Percentiles rank a stretch among this genome's conserved stretches.
These are phyloP conservation scores for Sporothrix curviconia DNA, from an alignment of 2,329 filamentous ascomycete species.

Conservation along the genomic window DNA sequence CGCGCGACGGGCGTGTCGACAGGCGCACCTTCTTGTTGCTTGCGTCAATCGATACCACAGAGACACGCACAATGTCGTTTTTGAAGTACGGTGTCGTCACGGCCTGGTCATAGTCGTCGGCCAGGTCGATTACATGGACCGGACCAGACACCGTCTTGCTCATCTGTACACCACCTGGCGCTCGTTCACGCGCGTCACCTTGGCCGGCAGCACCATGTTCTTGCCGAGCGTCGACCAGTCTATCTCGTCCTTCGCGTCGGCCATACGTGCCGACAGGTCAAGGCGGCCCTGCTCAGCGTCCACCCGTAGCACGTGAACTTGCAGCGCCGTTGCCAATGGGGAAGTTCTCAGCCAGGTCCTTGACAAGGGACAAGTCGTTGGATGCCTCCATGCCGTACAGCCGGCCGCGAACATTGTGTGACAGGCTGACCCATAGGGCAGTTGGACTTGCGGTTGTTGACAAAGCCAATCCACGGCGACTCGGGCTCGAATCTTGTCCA, in stretches of 20 bases:
- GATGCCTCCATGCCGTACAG: slow-evolving; percentile 78
- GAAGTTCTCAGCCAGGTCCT: slow-evolving; percentile 71
- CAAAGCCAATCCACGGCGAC: slow-evolving; percentile 69
- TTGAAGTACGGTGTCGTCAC: slow-evolving; percentile 70
- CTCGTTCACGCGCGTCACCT: slow-evolving; percentile 80
- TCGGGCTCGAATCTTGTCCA: slow-evolving; percentile 69
- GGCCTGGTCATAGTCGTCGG: slow-evolving; percentile 77
- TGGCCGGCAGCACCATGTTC: slow-evolving; percentile 75
- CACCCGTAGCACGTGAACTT: slow-evolving; percentile 69
- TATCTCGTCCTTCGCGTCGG: slow-evolving; percentile 48
- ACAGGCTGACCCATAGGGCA: slow-evolving; percentile 86
- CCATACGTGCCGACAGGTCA: slow-evolving; percentile 72
- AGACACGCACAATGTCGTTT: slow-evolving; percentile 84
- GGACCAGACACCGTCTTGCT: slow-evolving; percentile 73
- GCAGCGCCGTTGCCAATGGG: slow-evolving; percentile 84
- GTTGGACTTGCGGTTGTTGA: slow-evolving; percentile 80
- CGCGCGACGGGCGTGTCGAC: slow-evolving; percentile 78
- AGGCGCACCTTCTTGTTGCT: slow-evolving; percentile 79
- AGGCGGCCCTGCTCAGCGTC: slow-evolving; percentile 68
- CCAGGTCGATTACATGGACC: slow-evolving; percentile 74
- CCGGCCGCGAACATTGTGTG: slow-evolving; percentile 79
- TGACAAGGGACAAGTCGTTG: slow-evolving; percentile 73
- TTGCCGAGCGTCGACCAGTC: slow-evolving; percentile 65
- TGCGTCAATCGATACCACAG: slow-evolving; percentile 70
- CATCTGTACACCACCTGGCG: slow-evolving; percentile 75